Base-by-base conservation (phyloP, 1,284 basidiomycete genomes). In the Ceratobasidium theobromae region DNA sequence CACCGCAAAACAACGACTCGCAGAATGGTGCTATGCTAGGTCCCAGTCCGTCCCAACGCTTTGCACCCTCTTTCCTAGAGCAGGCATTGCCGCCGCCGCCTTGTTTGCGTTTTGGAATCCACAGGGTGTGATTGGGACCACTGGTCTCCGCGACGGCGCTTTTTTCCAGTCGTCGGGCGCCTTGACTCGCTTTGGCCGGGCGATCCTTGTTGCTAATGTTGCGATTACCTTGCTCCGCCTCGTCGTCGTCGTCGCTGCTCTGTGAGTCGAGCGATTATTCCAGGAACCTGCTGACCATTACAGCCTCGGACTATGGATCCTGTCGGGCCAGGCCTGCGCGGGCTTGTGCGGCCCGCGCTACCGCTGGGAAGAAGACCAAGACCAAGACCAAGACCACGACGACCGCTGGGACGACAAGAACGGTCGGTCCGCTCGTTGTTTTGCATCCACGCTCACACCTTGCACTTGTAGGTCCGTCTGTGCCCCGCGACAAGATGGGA, bases 21-120 rank as follows among this genome's bases (percentile, higher is more conserved):
- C 91, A 6, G 92, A 94, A 76, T 86, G 86, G 4, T 88, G 83
- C 72, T 89, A 86, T 79, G 84, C 84, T 72, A 86, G 90, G 70
- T 83, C 89, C 0, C 92, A 94, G 77, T 91, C 92, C 73, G 73
- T 87, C 40, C 88, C 91, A 1, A 89, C 88, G 0, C 83, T 93
- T 35, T 80, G 84, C 6, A 80, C 90, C 23, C 81, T 93, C 43
- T 77, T 93, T n/a, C 92, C 91, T 28, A 83, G 92, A 68, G 89
- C 89, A 28, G 89, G 84, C 9, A 78, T 95, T 48, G 82, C 80
- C 35, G 75, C 92, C 8, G 86, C 88, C 0, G 74, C 92, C 21
- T 79, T 94, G 25, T 77, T 93, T 45, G 77, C 82, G 0, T 92
- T 88, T 75, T 84, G 82, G 67, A 75, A 77, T 23, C 75, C 84